A percentile compares a stretch with the other conserved stretches of the same genome.
phyloP scores from a whole-genome alignment of 768 basidiomycete species.

The Amanita polypyramis region DNA sequence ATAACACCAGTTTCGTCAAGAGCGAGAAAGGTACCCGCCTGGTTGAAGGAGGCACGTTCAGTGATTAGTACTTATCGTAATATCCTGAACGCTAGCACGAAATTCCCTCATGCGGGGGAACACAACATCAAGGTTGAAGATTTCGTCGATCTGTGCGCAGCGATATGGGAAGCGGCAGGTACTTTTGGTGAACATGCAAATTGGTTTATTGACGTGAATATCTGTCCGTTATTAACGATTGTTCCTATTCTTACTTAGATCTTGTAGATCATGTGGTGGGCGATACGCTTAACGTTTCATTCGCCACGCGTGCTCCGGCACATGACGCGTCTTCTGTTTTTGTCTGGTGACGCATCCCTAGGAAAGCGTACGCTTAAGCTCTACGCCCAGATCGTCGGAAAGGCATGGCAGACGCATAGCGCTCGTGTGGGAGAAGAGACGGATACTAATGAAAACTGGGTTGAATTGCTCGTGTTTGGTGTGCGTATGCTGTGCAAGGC shows the following conservation, averaged over 20 bases:
- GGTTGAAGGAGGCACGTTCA: conserved; percentile 50
- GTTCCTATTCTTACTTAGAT: neutral
- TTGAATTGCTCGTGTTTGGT: conserved; percentile 70
- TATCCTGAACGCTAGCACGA: conserved; percentile 56
- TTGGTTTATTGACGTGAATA: conserved; percentile 77
- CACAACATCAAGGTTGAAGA: conserved; percentile 72
- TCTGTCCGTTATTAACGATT: neutral
- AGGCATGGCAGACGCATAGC: conserved; percentile 59
- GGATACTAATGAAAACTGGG: conserved; percentile 65
- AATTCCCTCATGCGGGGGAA: conserved; percentile 76
- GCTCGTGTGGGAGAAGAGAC: conserved; percentile 31
- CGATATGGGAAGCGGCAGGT: conserved; percentile 71
- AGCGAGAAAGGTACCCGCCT: conserved; percentile 24
- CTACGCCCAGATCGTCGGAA: conserved; percentile 78
- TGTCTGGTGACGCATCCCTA: conserved; percentile 46
- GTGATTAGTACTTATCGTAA: conserved; percentile 64
- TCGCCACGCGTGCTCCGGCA: conserved; percentile 79
- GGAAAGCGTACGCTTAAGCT: conserved; percentile 69
- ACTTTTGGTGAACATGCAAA: conserved; percentile 48
- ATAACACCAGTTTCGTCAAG: conserved; percentile 5
- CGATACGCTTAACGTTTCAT: conserved; percentile 89
- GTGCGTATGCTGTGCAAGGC: conserved; percentile 63
- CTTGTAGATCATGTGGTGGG: conserved; percentile 81
- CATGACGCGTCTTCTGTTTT: conserved; percentile 64
- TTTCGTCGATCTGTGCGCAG: conserved; percentile 72